Evolutionary conservation across 2,329 filamentous ascomycete genomes (phyloP), one percentile per base, ranked within the genome.

Genomic region (Aspergillus flavus): DNA sequence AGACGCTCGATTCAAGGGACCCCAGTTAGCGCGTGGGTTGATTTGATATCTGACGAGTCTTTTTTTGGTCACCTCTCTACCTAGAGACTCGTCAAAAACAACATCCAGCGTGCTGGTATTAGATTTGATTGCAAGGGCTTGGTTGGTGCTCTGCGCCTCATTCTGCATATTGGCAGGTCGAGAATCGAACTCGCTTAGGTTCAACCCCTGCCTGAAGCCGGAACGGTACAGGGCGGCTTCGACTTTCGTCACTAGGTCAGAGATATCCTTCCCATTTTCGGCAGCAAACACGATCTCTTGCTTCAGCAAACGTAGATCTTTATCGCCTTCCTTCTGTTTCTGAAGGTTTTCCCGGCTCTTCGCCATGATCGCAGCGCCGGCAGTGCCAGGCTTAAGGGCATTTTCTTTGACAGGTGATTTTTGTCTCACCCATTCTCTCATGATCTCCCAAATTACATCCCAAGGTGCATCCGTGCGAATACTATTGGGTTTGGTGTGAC

Each of bases 381-480:
- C 82, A 58, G 85, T 91, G n/a, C 85, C 85, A 46, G 88, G 84
- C 70, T 87, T 90, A 61, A 96, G 83, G 23, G 87, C 87, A 1
- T 86, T 86, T 41, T 89, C 86, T 74, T 91, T 96, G 62, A 96
- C 84, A 0, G 94, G 93, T 0, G 87, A 84, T 71, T 90, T 91
- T 74, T 96, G 93, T 28, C 90, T 86, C 16, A 91, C 87, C 93
- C 93, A 99, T 78, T 97, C 93, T 30, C 92, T 86, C 87, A 98
- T 95, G 32, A 98, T 83, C 75, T 96, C 91, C 94, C 95, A 98
- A 55, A 99, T 86, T 0, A 92, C 89, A 5, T 83, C 83, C 93
- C 93, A 99, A 0, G 94, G 92, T 16, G 95, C 95, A 78, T 98
- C 89, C 0, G 95, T 98, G 81, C 96, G 96, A 78, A 98, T 89